Base-by-base conservation (phyloP, 192 early-diverging fungal species). In the Coemansia asiatica region DNA sequence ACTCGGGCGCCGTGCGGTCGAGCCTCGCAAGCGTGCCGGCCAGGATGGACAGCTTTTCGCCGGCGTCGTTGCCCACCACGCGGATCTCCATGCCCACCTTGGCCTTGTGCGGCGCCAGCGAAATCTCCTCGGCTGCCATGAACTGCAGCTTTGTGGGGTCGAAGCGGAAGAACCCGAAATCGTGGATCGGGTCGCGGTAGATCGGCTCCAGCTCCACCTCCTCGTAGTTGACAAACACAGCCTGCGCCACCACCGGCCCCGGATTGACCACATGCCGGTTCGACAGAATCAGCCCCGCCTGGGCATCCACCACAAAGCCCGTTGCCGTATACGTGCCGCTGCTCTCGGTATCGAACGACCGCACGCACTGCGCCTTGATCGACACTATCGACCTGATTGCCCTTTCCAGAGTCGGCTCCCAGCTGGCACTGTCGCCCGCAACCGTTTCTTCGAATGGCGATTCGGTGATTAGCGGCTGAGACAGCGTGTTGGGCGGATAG, bases 81-180 rank as follows among this genome's bases (percentile, higher is more conserved):
- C 90, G 83, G 65, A 93, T 90, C 64, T 91, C 90, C 54, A 92
- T 77, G 19, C 91, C 91, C 1, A 91, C 87, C 56, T 87, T 86
- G 48, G 89, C 90, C 50, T 85, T 76, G 57, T 90, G 84, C n/a
- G 91, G 90, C 19, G 85, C 84, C 48, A 93, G 77, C 23, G 83
- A 72, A 49, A 80, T 80, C 0, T 64, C 55, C 62, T 74, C 72
- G 31, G 61, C 54, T 57, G 46, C 27, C 72, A 74, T 74, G 60
- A 71, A 74, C 55, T 54, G 25, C 22, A 80, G 61, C 56, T 88
- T 87, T 29, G 84, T 70, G 6, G 86, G 81, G 71, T 91, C 86
- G 60, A 90, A 93, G 62, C 86, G 76, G 74, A 91, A 84, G 69
- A 93, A 89, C 1, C 90, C 90, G 87, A 91, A 93, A 73, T 93